Evolutionary conservation across 1,284 basidiomycete species (phyloP), one percentile per base, ranked within the genome.

Genomic region (Moniliella sp.): DNA sequence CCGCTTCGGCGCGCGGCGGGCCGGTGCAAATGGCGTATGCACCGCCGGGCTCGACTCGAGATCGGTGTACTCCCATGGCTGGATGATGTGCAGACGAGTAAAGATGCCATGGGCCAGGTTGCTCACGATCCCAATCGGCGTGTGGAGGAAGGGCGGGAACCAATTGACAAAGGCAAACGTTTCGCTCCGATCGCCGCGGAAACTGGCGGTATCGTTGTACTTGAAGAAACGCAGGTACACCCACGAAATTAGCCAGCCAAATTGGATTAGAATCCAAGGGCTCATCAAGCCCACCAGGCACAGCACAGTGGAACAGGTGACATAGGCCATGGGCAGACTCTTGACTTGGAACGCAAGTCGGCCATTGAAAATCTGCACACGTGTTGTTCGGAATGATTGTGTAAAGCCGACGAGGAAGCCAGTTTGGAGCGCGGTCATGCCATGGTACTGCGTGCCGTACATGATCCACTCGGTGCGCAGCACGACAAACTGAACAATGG

Each of bases 141-240:
- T 66, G 30, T 39, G 36, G 10, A 46, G 27, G 10, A n/a, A 73
- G 15, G 84, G 82, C 37, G 88, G 88, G 70, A 97, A 94, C 83
- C 86, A 97, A 40, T 74, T 75, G 18, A 83, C 69, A 49, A 97
- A 76, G n/a, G 82, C 76, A 56, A 97, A 97, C 0, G 86, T 91
- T 59, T 94, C 91, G 62, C 78, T 83, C 36, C 83, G 66, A 57
- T 97, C 88, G 12, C 88, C 88, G 21, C 66, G 48, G 21, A 23
- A 45, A n/a, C n/a, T n/a, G 65, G 65, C 66, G 27, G 59, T 61
- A 33, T 68, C 67, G 58, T 78, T 78, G 2, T 69, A 75, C 65
- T 93, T 91, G 69, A 91, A 84, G 68, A 97, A 97, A 19, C 88
- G 74, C 21, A 97, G 69, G 64, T 93, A 97, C 33, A 81, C 69